Percentiles rank a stretch among this genome's conserved stretches.
phyloP scores from a whole-genome alignment of 2,329 filamentous ascomycete species.

The Colletotrichum lentis region DNA sequence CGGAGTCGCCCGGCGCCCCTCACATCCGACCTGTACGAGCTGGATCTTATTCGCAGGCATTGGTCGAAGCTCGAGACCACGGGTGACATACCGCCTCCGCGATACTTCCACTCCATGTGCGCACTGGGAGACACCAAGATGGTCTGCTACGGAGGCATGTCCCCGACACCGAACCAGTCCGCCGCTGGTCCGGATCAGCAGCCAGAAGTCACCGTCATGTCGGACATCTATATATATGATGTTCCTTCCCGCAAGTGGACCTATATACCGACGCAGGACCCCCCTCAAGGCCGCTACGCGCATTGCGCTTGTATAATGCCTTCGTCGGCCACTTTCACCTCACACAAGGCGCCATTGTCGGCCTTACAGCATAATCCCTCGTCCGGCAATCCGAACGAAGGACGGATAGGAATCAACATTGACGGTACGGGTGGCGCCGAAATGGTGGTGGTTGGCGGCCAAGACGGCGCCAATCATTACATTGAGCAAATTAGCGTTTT shows the following conservation, averaged over 20 bases:
- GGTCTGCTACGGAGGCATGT: constrained; percentile 99
- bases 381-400: constrained; percentile 83
- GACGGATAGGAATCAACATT: constrained; percentile 84
- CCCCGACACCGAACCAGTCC: constrained; percentile 68
- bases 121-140: constrained; percentile 92
- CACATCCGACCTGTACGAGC: constrained; percentile 90
- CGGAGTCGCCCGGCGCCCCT: constrained; percentile 80
- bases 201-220: constrained; percentile 95
- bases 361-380: constrained; percentile 90
- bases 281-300: constrained; percentile 92
- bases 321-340: constrained; percentile 86
- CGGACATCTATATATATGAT: constrained; percentile 95
- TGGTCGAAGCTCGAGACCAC: constrained; percentile 89
- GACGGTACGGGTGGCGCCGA: constrained; percentile 93
- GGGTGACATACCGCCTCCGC: constrained; percentile 86
- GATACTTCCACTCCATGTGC: constrained; percentile 98
- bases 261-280: constrained; percentile 78
- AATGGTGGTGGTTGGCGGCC: constrained; percentile 96
- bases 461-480: constrained; percentile 97
- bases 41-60: constrained; percentile 89
- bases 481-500: constrained; percentile 99
- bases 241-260: constrained; percentile 85
- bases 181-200: constrained; percentile 68
- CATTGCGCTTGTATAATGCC: constrained; percentile 94
- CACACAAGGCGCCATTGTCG: constrained; percentile 81